Evolutionary conservation across 1,284 basidiomycete species (phyloP), one percentile per base, ranked within the genome.

Genomic region (Ganoderma meredithae): DNA sequence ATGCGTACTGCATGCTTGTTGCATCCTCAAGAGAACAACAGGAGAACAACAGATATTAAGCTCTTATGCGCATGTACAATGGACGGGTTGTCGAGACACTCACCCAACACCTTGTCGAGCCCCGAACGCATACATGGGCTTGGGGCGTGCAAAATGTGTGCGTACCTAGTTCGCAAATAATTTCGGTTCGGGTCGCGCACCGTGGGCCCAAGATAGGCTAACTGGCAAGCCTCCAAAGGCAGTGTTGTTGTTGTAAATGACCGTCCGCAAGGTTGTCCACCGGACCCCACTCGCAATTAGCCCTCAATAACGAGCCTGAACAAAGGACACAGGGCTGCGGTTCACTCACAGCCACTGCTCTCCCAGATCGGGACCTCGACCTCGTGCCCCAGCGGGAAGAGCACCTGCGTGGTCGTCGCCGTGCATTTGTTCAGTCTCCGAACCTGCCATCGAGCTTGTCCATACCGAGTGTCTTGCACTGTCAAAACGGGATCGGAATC

Each of bases 341-440:
- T 31, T 13, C 52, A 64, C 63, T 64, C 44, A 68, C 63, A 53
- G 1, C 41, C 61, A 40, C 61, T 52, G 47, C 22, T 64, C 59
- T 68, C 66, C 58, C n/a, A n/a, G n/a, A 59, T 67, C 31, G 63
- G 59, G 59, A 64, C 61, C 22, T 68, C 66, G 7, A 68, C 62
- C 62, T 62, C 62, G 41, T 47, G 7, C 13, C 63, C 41, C 6
- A 64, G 22, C 13, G 62, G 58, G 49, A 64, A 64, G 59, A 66
- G 59, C 41, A 59, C 61, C 55, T 67, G 61, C 43, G 61, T 68
- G 17, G 66, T 68, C 59, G 63, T 40, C 41, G 64, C 58, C 31
- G 52, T 56, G 41, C 59, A 68, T 49, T 58, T 5, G 66, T 49
- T 49, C 19, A 68, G 62, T 7, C 47, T 44, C 22, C 62, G 49